These are phyloP conservation scores for Nothophaeocryptopus gaeumannii DNA, from an alignment of 2,329 filamentous ascomycete species.

Conservation along the genomic window DNA sequence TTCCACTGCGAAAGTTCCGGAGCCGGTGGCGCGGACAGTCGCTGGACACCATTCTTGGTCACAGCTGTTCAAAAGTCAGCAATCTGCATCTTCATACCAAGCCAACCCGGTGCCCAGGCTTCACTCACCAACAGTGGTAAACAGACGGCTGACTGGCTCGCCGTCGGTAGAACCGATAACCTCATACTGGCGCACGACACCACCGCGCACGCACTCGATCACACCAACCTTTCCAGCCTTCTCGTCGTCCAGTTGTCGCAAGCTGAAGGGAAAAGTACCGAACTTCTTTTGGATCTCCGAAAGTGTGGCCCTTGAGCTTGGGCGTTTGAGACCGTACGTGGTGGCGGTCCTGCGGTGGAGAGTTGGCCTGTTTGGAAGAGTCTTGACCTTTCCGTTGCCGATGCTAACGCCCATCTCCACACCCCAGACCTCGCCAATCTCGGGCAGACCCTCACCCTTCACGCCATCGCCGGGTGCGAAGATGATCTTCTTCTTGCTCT, in stretches of 20 bases:
- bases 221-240: conserved; percentile 92
- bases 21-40: conserved; percentile 72
- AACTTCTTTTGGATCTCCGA: conserved; percentile 98
- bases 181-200: conserved; percentile 93
- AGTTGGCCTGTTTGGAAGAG: conserved; percentile 79
- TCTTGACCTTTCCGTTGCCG: conserved; percentile 93
- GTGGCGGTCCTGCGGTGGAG: conserved; percentile 89
- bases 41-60: conserved; percentile 94
- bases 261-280: conserved; percentile 93
- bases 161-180: conserved; percentile 91
- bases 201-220: conserved; percentile 90
- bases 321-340: conserved; percentile 90
- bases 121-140: conserved; percentile 86
- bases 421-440: conserved; percentile 93
- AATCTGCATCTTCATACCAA: not conserved
- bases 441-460: conserved; percentile 85
- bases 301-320: conserved; percentile 85
- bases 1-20: conserved; percentile 79
- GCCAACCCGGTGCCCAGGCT: not conserved
- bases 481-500: conserved; percentile 97
- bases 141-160: conserved; percentile 76
- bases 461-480: conserved; percentile 79
- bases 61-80: conserved; percentile 60
- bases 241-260: conserved; percentile 95
- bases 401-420: conserved; percentile 92